phyloP scores from a whole-genome alignment of 129 eudicot species.

The Flaveria sonorensis region DNA sequence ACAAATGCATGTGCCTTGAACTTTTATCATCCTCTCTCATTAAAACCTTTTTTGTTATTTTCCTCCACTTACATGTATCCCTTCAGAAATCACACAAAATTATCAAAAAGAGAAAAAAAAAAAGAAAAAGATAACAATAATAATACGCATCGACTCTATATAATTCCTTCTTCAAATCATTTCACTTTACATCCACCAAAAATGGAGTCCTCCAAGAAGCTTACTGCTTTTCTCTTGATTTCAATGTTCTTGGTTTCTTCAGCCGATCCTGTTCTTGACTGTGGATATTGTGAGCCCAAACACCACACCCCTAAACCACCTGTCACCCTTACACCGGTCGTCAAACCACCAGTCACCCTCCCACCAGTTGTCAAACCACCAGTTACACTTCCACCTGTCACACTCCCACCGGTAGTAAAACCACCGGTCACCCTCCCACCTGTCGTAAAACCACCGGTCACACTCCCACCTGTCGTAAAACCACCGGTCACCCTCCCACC shows the following conservation, averaged over 20 bases:
- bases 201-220: constrained; percentile 55
- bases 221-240: constrained; percentile 59
- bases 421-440: constrained; percentile 10
- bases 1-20: constrained; percentile 39
- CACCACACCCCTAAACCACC: constrained; percentile 30
- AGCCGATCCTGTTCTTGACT: constrained; percentile 46
- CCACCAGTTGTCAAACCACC: constrained; percentile 7
- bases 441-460: not conserved
- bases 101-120: constrained; percentile 4
- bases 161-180: constrained; percentile 24
- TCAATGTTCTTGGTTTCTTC: constrained; percentile 63
- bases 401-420: not conserved
- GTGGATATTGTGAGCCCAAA: constrained; percentile 42
- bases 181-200: constrained; percentile 19
- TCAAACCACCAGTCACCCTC: constrained; percentile 27
- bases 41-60: constrained; percentile 31
- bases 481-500: constrained; percentile 33
- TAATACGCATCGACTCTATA: constrained; percentile 34
- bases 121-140: not conserved
- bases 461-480: not conserved
- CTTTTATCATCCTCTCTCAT: constrained; percentile 36
- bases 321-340: constrained; percentile 13
- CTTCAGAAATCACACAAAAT: not conserved
- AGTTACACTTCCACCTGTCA: not conserved
- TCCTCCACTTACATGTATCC: constrained; percentile 19